phyloP scores from a whole-genome alignment of 768 basidiomycete genomes.

The Neoboletus magnificus region DNA sequence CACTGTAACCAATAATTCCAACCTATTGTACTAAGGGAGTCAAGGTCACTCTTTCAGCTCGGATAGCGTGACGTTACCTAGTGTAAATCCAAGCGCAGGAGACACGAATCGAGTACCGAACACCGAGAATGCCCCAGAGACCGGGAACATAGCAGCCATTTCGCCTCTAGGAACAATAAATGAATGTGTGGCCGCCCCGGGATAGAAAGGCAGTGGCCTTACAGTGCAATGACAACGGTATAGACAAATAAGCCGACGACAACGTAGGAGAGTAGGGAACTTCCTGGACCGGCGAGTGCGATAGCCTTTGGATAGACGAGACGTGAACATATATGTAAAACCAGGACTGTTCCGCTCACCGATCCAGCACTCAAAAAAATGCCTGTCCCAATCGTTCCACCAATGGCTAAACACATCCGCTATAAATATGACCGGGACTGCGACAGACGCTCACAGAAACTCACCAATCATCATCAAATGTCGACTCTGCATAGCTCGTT shows the following conservation, averaged over 20 bases:
- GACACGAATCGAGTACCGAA: conserved; percentile 60
- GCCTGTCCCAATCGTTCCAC: conserved; percentile 58
- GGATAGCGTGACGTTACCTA: conserved; percentile 33
- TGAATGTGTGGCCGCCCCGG: background rate
- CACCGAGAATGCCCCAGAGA: conserved; percentile 57
- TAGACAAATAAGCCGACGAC: conserved; percentile 60
- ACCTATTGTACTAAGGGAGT: conserved; percentile 26
- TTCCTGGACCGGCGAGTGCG: conserved; percentile 55
- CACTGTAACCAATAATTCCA: conserved; percentile 61
- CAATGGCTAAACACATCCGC: conserved; percentile 40
- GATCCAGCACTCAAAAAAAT: conserved; percentile 61
- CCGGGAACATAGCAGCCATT: conserved; percentile 63
- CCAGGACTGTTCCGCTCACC: conserved; percentile 25
- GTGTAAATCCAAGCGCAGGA: conserved; percentile 56
- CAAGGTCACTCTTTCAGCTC: background rate
- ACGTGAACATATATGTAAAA: background rate
- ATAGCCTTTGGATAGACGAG: conserved; percentile 38
- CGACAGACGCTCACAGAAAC: background rate
- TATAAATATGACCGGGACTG: background rate
- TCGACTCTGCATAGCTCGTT: conserved; percentile 39
- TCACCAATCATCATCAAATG: conserved; percentile 44
- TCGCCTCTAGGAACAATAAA: conserved; percentile 43
- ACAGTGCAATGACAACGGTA: conserved; percentile 59
- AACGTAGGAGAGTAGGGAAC: conserved; percentile 58
- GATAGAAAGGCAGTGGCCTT: conserved; percentile 8